Evolutionary conservation across 768 basidiomycete genomes (phyloP).

Genomic region (Holtermannia corniformis): DNA sequence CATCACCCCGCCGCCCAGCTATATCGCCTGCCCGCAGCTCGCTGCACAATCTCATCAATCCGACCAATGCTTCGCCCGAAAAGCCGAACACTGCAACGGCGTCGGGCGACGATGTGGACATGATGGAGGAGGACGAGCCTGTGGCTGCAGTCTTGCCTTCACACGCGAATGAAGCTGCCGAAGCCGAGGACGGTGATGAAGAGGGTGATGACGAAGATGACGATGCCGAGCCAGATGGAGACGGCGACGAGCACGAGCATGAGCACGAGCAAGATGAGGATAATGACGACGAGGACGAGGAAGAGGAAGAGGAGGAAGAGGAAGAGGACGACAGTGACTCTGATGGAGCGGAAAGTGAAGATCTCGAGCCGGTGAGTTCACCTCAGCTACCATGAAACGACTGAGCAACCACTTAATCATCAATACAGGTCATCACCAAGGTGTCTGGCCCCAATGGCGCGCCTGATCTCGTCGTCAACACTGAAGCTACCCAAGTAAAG

Average conservation of each 20-base stretch:
- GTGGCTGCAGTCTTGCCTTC: not conserved
- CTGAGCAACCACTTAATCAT: not conserved
- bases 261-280: slow-evolving; percentile 2
- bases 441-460: slow-evolving; percentile 10
- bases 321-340: slow-evolving; percentile 5
- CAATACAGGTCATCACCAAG: slow-evolving; percentile 9
- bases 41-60: no score
- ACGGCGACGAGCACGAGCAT: not conserved
- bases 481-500: slow-evolving; percentile 4
- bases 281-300: not conserved
- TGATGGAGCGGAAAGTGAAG: slow-evolving; percentile 18
- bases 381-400: not conserved
- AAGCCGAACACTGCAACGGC: no score
- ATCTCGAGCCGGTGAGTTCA: slow-evolving; percentile 16
- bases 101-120: not conserved
- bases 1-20: no score
- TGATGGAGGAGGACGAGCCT: not conserved
- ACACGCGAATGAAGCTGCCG: not conserved
- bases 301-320: not conserved
- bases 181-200: not conserved
- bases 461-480: slow-evolving; percentile 3
- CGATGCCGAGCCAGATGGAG: not conserved
- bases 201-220: not conserved
- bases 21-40: no score
- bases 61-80: no score